Evolutionary conservation across 371 early-diverging fungal species (phyloP), one percentile per base, ranked within the genome.

Genomic region (Sporodiniella umbellata): DNA sequence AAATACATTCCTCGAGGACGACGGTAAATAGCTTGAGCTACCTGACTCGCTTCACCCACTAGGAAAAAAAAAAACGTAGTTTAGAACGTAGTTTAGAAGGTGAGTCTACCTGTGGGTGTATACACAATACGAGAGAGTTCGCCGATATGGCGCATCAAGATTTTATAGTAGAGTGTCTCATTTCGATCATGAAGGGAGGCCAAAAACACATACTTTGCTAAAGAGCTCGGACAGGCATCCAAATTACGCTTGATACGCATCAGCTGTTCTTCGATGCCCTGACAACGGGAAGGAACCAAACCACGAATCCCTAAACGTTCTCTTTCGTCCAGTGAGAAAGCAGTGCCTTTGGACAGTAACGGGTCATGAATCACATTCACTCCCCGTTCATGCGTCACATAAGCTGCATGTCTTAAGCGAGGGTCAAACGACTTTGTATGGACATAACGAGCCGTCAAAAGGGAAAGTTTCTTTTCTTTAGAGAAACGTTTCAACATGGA

Each of bases 261-360:
- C 21, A 81, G 53, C 56, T 84, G 85, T 51, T 77, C 79, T 26
- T 83, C 82, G 80, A 84, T 81, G 46, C 77, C 81, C 59, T 82
- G 81, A 22, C 75, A 67, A n/a, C 85, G 70, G 52, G 82, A 81
- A 17, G 84, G 84, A 7, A 82, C 81, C 4, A 84, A 70, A 5
- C 85, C 85, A 56, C 85, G 79, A 21, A 84, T 72, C n/a, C 80
- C 78, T 24, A 84, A 63, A 38, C 85, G 70, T 51, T 84, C 83
- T 31, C 83, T 68, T 51, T 84, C 85, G 15, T 75, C 68, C 33
- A 81, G 50, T n/a, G 75, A 75, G 54, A 84, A 84, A 17, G 82
- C 85, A 14, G 85, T 83, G 38, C 84, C 84, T 64, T 54, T 45
- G 35, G 79, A 79, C 25, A 82, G 64, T 4, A 79, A 56, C 1